These are phyloP conservation scores for Syzygium grande DNA, from an alignment of 345 rosid genomes.

Conservation along the genomic window DNA sequence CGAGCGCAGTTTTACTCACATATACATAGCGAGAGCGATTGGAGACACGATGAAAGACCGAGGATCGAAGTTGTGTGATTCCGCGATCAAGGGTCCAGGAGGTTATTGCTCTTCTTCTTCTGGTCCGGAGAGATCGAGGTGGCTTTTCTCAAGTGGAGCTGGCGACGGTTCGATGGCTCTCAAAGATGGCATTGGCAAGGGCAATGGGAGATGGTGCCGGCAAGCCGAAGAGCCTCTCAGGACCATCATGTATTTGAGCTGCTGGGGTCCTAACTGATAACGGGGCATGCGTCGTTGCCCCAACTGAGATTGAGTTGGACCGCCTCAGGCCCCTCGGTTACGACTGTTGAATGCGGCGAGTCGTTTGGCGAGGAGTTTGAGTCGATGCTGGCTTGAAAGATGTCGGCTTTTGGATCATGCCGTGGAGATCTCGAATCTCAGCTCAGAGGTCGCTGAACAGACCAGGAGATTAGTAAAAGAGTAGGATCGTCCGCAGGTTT, in stretches of 20 bases:
- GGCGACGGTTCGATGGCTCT: not conserved
- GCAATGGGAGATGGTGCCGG: not conserved
- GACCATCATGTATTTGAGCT: constrained; percentile 30
- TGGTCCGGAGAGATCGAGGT: not conserved
- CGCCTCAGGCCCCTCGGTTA: not conserved
- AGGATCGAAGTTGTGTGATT: not conserved
- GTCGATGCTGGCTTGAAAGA: not conserved
- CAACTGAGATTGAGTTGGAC: not conserved
- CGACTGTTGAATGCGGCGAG: not conserved
- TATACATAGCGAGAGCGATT: not conserved
- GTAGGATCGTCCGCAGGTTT: not conserved
- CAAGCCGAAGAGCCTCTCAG: constrained; percentile 24
- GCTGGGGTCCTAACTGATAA: constrained; percentile 23
- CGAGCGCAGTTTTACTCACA: not conserved
- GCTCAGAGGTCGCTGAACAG: not conserved
- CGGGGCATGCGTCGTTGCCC: not conserved
- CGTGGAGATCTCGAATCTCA: not conserved
- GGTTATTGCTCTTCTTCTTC: not conserved
- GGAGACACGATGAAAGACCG: not conserved
- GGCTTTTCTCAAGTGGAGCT: not conserved
- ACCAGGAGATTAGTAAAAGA: not conserved
- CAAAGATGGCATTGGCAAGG: not conserved
- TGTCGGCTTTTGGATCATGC: not conserved
- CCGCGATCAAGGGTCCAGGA: not conserved
- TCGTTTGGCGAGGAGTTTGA: not conserved